Evolutionary conservation across 768 basidiomycete species (phyloP).

Genomic region (Fomitopsis serialis): DNA sequence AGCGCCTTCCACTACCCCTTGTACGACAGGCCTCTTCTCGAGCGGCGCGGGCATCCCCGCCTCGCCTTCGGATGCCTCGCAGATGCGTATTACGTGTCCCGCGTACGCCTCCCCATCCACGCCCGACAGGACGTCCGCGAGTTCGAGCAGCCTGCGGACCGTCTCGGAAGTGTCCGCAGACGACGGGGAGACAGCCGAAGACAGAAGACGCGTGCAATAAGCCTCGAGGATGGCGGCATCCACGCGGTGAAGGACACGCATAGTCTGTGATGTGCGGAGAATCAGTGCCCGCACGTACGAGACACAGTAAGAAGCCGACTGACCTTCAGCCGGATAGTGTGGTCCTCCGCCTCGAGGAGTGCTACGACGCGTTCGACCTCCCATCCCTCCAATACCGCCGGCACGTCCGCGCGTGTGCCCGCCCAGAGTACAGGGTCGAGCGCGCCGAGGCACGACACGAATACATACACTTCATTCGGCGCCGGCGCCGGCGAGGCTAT

Average conservation of each 20-base stretch:
- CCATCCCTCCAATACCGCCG: constrained; percentile 57
- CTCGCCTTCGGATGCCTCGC: constrained; percentile 32
- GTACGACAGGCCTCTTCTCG: constrained; percentile 39
- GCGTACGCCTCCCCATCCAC: constrained; percentile 59
- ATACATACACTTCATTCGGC: constrained; percentile 59
- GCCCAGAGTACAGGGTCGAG: constrained; percentile 63
- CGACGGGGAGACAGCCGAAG: constrained; percentile 29
- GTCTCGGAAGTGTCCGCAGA: constrained; percentile 36
- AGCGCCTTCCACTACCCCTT: constrained; percentile 51
- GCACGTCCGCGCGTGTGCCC: constrained; percentile 45
- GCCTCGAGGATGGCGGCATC: constrained; percentile 54
- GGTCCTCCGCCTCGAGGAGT: constrained; percentile 56
- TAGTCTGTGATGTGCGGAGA: constrained; percentile 43
- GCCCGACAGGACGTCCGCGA: constrained; percentile 39
- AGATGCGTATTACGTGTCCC: constrained; percentile 37
- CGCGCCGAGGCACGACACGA: constrained; percentile 57
- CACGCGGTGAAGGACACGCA: constrained; percentile 50
- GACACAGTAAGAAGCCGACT: constrained; percentile 6
- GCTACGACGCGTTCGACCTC: constrained; percentile 74
- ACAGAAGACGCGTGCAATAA: constrained; percentile 43
- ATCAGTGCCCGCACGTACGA: too few species aligned
- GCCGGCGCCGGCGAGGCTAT: constrained; percentile 19
- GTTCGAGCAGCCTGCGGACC: constrained; percentile 46
- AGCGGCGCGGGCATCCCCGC: constrained; percentile 10
- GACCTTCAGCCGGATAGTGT: constrained; percentile 54